Evolutionary conservation across 2,329 filamentous ascomycete genomes (phyloP), one percentile per base, ranked within the genome.

Genomic region (Zopfia rhizophila): DNA sequence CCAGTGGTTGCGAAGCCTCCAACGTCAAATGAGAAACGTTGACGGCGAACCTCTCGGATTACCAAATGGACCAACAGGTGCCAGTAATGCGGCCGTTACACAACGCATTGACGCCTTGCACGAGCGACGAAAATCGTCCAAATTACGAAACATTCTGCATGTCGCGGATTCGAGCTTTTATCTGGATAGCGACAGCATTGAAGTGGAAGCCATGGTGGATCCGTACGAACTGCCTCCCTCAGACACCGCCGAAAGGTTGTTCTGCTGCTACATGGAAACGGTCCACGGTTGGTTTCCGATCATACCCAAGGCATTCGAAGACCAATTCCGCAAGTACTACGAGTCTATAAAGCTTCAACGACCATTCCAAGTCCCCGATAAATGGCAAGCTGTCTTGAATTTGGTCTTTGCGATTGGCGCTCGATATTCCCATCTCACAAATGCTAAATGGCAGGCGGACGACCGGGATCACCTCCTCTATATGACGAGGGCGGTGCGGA

Each of bases 381-480:
- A 45, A 51, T 45, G 35, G 46, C 18, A 32, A 8, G 40, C 40
- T 8, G 37, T 32, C 8, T 19, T 49, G 14, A 40, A 49, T 18
- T 28, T 49, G 18, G 37, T 49, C 3, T 39, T 39, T 24, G 40
- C 46, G 1, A 45, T 49, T 31, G 40, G 40, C 11, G 29, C 46
- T n/a, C 19, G 29, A 19, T 30, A 49, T 24, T 27, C 5, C 3
- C 32, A 4, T 24, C 19, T 49, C n/a, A 60, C 51, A 4, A 46
- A 60, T 36, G 58, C 60, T 4, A 48, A 62, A 1, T 60, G 58
- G 56, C 52, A 39, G 14, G 57, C 51, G 13, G 55, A 65, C 38
- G 55, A 55, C n/a, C 51, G 57, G 16, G 69, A 72, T 28, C 69
- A 75, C 52, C 16, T 67, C 11, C 31, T 71, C 4, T 75, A 73